Evolutionary conservation across 768 basidiomycete genomes (phyloP).

Genomic region (Galerina sulciceps): DNA sequence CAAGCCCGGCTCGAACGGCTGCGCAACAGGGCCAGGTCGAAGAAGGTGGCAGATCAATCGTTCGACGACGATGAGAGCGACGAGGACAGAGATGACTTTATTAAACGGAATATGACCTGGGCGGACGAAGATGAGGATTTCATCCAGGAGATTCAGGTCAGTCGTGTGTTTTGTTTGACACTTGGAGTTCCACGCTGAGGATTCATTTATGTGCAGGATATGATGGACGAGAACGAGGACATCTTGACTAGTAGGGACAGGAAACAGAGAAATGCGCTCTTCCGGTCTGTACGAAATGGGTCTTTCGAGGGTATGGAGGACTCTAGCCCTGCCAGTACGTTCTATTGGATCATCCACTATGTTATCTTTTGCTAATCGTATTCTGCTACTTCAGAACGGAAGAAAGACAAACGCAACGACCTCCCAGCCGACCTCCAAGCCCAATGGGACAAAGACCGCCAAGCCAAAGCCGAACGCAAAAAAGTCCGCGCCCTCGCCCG

Average conservation of each 20-base stretch:
- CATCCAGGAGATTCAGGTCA: constrained; percentile 58
- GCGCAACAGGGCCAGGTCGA: constrained; percentile 32
- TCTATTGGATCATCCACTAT: neutral
- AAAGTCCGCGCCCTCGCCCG: constrained; percentile 60
- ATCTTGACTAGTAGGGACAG: constrained; percentile 47
- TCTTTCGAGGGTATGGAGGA: constrained; percentile 46
- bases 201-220: constrained; percentile 41
- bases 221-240: constrained; percentile 63
- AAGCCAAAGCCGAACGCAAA: constrained; percentile 81
- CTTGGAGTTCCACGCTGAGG: neutral
- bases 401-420: constrained; percentile 55
- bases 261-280: constrained; percentile 57
- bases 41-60: constrained; percentile 27
- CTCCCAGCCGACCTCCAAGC: constrained; percentile 61
- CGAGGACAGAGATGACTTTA: constrained; percentile 38
- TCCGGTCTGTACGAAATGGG: constrained; percentile 65
- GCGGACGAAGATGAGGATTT: constrained; percentile 64
- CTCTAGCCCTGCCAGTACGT: constrained; percentile 55
- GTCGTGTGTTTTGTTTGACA: constrained; percentile 10
- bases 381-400: constrained; percentile 33
- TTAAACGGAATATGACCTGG: constrained; percentile 32
- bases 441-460: constrained; percentile 83
- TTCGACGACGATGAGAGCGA: constrained; percentile 28
- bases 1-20: constrained; percentile 46
- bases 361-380: neutral